These are phyloP conservation scores for Trametes sanguinea DNA, from an alignment of 768 basidiomycete species.

Conservation along the genomic window DNA sequence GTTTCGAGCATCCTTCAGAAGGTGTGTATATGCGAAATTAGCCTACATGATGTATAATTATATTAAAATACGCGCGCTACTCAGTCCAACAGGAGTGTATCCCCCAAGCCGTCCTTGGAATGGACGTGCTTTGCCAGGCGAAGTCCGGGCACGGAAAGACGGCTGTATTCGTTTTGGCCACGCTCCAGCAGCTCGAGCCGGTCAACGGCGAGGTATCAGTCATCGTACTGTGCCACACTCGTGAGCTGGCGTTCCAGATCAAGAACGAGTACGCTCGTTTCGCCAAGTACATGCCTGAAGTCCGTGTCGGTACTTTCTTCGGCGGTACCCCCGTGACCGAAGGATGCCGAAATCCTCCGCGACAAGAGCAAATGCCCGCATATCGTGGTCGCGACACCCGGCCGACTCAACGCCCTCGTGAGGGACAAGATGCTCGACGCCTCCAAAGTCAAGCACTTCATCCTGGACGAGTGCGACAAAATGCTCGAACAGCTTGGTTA, in stretches of 20 bases:
- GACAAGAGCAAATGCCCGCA: slow-evolving; percentile 98
- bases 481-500: slow-evolving; percentile 99
- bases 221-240: slow-evolving; percentile 97
- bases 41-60: neutral
- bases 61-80: neutral
- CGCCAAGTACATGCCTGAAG: slow-evolving; percentile 99
- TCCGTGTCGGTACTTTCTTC: slow-evolving; percentile 96
- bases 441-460: slow-evolving; percentile 98
- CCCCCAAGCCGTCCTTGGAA: slow-evolving; percentile 97
- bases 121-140: slow-evolving; percentile 99
- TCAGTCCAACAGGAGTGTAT: slow-evolving; percentile 99
- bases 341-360: slow-evolving; percentile 91
- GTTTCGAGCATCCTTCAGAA: slow-evolving; percentile 99
- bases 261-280: slow-evolving; percentile 99
- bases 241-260: slow-evolving; percentile 99
- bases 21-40: slow-evolving; percentile 51
- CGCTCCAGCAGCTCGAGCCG: slow-evolving; percentile 96
- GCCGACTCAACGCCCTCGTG: slow-evolving; percentile 92
- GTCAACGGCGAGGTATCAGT: slow-evolving; percentile 98
- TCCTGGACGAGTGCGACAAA: slow-evolving; percentile 99
- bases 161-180: slow-evolving; percentile 97
- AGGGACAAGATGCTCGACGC: slow-evolving; percentile 95
- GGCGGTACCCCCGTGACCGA: slow-evolving; percentile 93
- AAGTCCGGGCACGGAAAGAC: slow-evolving; percentile 99
- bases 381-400: slow-evolving; percentile 97